A percentile compares a stretch with the other conserved stretches of the same genome.
These are phyloP conservation scores for Leccinum aurantiacum DNA, from an alignment of 768 basidiomycete genomes.

Conservation along the genomic window DNA sequence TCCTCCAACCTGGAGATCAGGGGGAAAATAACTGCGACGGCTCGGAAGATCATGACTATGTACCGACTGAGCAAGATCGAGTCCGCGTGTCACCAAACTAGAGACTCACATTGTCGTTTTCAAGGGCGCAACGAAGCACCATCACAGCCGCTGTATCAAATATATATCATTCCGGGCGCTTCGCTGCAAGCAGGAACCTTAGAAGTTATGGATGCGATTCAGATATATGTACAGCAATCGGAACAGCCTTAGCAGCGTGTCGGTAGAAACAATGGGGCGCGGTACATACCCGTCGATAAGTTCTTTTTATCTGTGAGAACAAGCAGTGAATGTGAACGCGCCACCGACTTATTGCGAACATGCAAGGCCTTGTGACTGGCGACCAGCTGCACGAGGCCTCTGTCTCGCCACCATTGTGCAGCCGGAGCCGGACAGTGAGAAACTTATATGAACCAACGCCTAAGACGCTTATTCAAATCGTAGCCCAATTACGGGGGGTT, in stretches of 20 bases:
- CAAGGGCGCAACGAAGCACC: not conserved
- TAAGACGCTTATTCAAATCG: not conserved
- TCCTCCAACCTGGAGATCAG: not conserved
- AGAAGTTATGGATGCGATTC: not conserved
- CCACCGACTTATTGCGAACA: slow-evolving; percentile 3
- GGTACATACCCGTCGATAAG: not conserved
- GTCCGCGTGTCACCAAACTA: not conserved
- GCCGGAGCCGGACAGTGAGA: slow-evolving; percentile 18
- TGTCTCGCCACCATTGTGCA: not conserved
- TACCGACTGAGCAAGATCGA: not conserved
- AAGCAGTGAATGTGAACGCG: not conserved
- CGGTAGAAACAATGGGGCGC: not conserved
- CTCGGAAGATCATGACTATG: not conserved
- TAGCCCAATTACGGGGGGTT: not conserved
- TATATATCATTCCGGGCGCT: not conserved
- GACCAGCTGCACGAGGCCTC: not conserved
- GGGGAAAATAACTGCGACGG: not conserved
- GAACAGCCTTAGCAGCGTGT: slow-evolving; percentile 2
- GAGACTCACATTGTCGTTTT: not conserved
- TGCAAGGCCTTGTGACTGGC: not conserved
- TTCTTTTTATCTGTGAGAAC: slow-evolving; percentile 7
- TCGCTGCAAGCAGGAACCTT: not conserved
- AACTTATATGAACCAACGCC: slow-evolving; percentile 4
- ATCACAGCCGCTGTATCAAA: not conserved
- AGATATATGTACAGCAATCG: not conserved